These are phyloP conservation scores for Dactylellina parvicollis DNA, from an alignment of 2,329 filamentous ascomycete genomes.

Conservation along the genomic window DNA sequence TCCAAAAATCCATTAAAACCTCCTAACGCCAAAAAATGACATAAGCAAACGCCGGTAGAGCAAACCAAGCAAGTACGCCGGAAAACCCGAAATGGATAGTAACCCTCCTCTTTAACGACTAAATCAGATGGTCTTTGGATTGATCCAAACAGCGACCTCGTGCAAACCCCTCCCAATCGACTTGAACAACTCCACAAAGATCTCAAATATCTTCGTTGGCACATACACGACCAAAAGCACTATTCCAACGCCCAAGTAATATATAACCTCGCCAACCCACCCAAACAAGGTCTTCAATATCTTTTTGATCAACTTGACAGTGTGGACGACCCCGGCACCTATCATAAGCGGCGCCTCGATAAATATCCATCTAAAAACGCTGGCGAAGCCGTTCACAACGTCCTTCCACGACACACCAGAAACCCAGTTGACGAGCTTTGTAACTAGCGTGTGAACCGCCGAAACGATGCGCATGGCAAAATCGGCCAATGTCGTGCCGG, in stretches of 20 bases:
- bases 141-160: constrained; percentile 49
- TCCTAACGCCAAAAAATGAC: background rate
- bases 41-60: no score
- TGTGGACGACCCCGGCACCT: constrained; percentile 8
- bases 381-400: constrained; percentile 60
- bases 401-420: constrained; percentile 60
- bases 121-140: constrained; percentile 39
- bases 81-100: no score
- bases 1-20: background rate
- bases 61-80: no score
- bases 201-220: constrained; percentile 40
- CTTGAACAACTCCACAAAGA: constrained; percentile 38
- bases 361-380: constrained; percentile 58
- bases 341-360: constrained; percentile 36
- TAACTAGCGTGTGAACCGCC: constrained; percentile 60
- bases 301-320: constrained; percentile 38
- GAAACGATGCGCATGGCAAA: constrained; percentile 61
- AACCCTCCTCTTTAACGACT: no score
- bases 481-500: constrained; percentile 57
- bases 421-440: constrained; percentile 61
- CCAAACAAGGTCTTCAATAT: constrained; percentile 43
- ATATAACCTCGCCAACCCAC: constrained; percentile 20
- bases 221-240: constrained; percentile 31
- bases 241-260: constrained; percentile 31
- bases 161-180: constrained; percentile 40